Conservation (phyloP, 2,329 filamentous ascomycete species). For the Aureobasidium sp. region DNA sequence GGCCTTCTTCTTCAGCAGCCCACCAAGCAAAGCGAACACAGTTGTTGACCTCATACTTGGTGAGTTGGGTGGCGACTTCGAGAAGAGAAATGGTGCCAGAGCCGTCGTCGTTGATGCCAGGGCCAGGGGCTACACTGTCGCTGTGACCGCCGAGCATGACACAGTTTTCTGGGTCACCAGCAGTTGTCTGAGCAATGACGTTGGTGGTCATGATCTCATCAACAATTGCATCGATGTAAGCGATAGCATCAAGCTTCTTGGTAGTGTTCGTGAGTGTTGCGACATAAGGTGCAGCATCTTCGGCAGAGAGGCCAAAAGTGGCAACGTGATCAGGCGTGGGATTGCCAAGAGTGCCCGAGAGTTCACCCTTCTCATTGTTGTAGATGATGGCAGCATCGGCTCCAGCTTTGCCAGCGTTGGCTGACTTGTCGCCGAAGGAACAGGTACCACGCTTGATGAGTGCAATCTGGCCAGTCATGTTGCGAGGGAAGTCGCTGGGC, state of each 20-base stretch:
- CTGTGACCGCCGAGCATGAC: slow-evolving; percentile 53
- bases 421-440: slow-evolving; percentile 63
- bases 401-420: slow-evolving; percentile 58
- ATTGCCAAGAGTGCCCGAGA: slow-evolving; percentile 59
- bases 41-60: slow-evolving; percentile 66
- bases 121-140: slow-evolving; percentile 52
- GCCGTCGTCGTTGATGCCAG: slow-evolving; percentile 73
- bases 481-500: slow-evolving; percentile 53
- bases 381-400: slow-evolving; percentile 66
- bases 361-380: slow-evolving; percentile 52
- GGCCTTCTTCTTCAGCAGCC: slow-evolving; percentile 55
- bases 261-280: slow-evolving; percentile 42
- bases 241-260: slow-evolving; percentile 22
- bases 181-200: slow-evolving; percentile 51
- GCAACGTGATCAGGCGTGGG: slow-evolving; percentile 45
- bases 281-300: slow-evolving; percentile 50
- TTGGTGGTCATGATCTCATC: slow-evolving; percentile 44
- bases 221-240: slow-evolving; percentile 34
- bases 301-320: slow-evolving; percentile 57
- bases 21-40: slow-evolving; percentile 59
- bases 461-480: slow-evolving; percentile 56
- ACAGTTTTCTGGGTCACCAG: slow-evolving; percentile 50
- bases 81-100: slow-evolving; percentile 56
- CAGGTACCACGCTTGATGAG: slow-evolving; percentile 64
- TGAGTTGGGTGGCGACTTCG: slow-evolving; percentile 51